phyloP scores from a whole-genome alignment of 495 filamentous ascomycete species.

The Xylaria acuta region DNA sequence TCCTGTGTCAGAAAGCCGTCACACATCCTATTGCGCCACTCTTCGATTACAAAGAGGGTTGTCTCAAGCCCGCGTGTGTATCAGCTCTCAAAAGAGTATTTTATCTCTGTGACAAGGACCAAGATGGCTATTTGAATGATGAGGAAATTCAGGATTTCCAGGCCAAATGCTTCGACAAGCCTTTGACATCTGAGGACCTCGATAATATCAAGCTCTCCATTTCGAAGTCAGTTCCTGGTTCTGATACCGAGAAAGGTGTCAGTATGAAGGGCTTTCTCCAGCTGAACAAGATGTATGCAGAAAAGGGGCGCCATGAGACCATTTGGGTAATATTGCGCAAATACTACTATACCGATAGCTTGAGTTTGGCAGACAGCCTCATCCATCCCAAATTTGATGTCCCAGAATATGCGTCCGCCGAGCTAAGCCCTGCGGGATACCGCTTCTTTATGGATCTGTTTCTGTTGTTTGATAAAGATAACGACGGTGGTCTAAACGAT shows the following conservation, averaged over 20 bases:
- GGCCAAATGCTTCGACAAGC: conserved; percentile 86
- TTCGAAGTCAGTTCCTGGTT: conserved; percentile 66
- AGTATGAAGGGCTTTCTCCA: conserved; percentile 81
- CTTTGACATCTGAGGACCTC: conserved; percentile 77
- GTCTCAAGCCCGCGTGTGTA: conserved; percentile 85
- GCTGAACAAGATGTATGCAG: conserved; percentile 93
- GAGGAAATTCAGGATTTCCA: conserved; percentile 91
- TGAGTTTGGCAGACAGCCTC: conserved; percentile 87
- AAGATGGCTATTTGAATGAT: conserved; percentile 93
- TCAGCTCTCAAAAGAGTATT: conserved; percentile 88
- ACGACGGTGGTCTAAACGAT: conserved; percentile 91
- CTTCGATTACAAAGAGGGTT: conserved; percentile 91
- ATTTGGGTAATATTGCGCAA: conserved; percentile 96
- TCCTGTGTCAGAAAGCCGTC: conserved; percentile 97
- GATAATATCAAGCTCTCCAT: conserved; percentile 88
- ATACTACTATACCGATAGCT: conserved; percentile 93
- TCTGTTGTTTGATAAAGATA: conserved; percentile 93
- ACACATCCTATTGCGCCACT: conserved; percentile 96
- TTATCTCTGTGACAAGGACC: conserved; percentile 94
- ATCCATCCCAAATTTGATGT: conserved; percentile 95
- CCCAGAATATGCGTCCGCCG: conserved; percentile 86
- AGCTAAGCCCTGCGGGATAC: conserved; percentile 93
- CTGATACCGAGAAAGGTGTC: conserved; percentile 73
- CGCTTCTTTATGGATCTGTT: conserved; percentile 98
- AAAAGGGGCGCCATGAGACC: conserved; percentile 97